phyloP scores from a whole-genome alignment of 495 filamentous ascomycete genomes.

The Bacidia gigantensis region DNA sequence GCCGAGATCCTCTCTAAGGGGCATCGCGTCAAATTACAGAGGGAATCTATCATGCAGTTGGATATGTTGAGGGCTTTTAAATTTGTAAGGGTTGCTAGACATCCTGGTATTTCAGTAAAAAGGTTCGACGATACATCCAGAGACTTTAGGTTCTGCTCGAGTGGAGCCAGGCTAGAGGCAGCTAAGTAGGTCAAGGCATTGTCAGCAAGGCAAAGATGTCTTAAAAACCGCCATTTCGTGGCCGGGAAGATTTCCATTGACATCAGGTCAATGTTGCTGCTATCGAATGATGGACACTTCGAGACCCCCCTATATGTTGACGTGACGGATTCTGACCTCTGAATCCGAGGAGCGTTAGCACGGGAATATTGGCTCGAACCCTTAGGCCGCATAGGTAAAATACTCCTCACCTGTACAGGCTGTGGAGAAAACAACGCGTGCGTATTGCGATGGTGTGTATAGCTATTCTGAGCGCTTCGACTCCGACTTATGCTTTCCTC shows the following conservation, averaged over 20 bases:
- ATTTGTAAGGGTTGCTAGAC: slow-evolving; percentile 63
- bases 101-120: slow-evolving; percentile 82
- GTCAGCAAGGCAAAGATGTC: slow-evolving; percentile 81
- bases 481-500: slow-evolving; percentile 29
- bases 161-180: slow-evolving; percentile 56
- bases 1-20: slow-evolving; percentile 88
- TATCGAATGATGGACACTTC: slow-evolving; percentile 45
- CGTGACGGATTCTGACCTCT: slow-evolving; percentile 82
- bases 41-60: slow-evolving; percentile 91
- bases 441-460: slow-evolving; percentile 48
- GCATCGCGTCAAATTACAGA: slow-evolving; percentile 74
- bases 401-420: too few species aligned
- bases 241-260: slow-evolving; percentile 51
- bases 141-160: slow-evolving; percentile 76
- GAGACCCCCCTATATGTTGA: slow-evolving; percentile 75
- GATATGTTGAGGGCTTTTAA: slow-evolving; percentile 83
- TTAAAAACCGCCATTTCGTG: slow-evolving; percentile 87
- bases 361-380: too few species aligned
- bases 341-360: too few species aligned
- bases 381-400: too few species aligned
- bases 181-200: slow-evolving; percentile 74
- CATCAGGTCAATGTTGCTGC: slow-evolving; percentile 62
- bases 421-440: too few species aligned
- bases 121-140: slow-evolving; percentile 86
- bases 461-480: slow-evolving; percentile 34